Percentiles rank a stretch among this genome's conserved stretches.
phyloP scores from a whole-genome alignment of 2,329 filamentous ascomycete genomes.

The Ophiostoma sp. region DNA sequence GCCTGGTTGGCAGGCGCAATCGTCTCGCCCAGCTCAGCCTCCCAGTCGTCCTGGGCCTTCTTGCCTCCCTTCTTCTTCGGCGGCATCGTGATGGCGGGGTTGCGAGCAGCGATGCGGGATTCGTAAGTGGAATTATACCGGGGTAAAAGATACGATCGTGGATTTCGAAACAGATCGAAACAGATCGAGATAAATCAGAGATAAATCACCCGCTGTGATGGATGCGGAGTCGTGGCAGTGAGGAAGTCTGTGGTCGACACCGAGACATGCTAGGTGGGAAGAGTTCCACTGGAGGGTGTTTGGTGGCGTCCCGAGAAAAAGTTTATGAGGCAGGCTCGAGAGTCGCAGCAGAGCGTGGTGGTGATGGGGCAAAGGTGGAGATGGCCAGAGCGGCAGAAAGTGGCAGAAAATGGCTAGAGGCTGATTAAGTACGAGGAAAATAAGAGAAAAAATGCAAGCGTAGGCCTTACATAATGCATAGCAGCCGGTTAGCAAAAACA shows the following conservation, averaged over 20 bases:
- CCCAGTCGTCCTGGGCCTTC: conserved; percentile 91
- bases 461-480: not conserved
- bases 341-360: not conserved
- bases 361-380: conserved; percentile 12
- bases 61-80: conserved; percentile 83
- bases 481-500: conserved; percentile 8
- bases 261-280: conserved; percentile 3
- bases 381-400: not conserved
- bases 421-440: no score
- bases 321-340: not conserved
- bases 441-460: not conserved
- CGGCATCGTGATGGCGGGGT: conserved; percentile 57
- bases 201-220: not conserved
- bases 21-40: conserved; percentile 80
- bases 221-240: not conserved
- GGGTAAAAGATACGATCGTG: not conserved
- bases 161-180: not conserved
- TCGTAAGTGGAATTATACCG: no score
- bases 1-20: conserved; percentile 56
- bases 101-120: not conserved
- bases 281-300: conserved; percentile 1
- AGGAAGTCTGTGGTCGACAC: not conserved
- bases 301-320: not conserved
- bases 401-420: not conserved
- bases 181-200: not conserved